Conservation (phyloP, 208 protist species). For the Trypanosoma vivax region DNA sequence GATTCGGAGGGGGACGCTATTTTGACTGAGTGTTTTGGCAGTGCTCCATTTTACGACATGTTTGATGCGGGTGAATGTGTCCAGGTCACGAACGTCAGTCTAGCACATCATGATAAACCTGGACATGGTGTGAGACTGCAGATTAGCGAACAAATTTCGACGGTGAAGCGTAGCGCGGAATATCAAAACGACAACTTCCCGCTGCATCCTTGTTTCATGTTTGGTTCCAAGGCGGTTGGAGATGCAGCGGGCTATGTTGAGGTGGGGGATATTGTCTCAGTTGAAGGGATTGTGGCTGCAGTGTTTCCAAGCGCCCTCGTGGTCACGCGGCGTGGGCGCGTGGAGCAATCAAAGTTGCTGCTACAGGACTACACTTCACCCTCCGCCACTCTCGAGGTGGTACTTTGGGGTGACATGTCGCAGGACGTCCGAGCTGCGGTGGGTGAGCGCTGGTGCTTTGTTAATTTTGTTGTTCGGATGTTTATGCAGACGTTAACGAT, state of each 20-base stretch:
- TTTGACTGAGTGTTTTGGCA: conserved; percentile 20
- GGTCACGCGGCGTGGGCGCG: conserved; percentile 55
- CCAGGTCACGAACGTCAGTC: conserved; percentile 22
- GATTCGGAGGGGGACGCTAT: conserved; percentile 52
- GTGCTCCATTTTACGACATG: conserved; percentile 9
- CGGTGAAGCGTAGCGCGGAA: conserved; percentile 14
- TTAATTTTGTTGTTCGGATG: conserved; percentile 33
- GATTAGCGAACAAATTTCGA: conserved; percentile 29
- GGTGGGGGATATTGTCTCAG: conserved; percentile 44
- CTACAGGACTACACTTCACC: conserved; percentile 17
- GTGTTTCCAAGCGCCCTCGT: conserved; percentile 21
- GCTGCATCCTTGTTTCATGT: conserved; percentile 17
- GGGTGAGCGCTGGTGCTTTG: conserved; percentile 61
- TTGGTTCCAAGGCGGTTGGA: conserved; percentile 36
- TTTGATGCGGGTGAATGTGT: conserved; percentile 26
- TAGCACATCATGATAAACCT: conserved; percentile 21
- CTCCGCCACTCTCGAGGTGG: conserved; percentile 36
- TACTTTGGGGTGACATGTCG: conserved; percentile 60
- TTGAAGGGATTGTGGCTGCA: conserved; percentile 33
- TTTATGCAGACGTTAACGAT: conserved; percentile 57
- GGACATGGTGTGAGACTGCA: conserved; percentile 31
- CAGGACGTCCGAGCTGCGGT: conserved; percentile 15
- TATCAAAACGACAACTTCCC: conserved; percentile 22
- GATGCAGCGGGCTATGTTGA: conserved; percentile 16
- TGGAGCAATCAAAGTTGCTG: conserved; percentile 30